Conservation (phyloP, 176 grass and related monocot genomes). For the Aegilops tauschii region DNA sequence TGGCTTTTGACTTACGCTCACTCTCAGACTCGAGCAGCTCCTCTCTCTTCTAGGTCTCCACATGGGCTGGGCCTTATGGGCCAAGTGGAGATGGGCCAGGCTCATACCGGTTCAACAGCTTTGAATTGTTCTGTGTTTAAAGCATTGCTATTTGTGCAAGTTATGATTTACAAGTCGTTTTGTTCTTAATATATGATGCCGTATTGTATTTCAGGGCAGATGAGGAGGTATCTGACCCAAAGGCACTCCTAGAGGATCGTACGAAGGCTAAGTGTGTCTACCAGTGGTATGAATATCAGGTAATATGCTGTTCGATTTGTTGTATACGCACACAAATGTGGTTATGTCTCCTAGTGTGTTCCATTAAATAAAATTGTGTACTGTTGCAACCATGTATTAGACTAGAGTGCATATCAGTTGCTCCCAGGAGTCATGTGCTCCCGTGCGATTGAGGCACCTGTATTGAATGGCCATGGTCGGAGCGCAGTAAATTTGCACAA, state of each 20-base stretch:
- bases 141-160: neutral
- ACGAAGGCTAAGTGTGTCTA: constrained; percentile 77
- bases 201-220: constrained; percentile 59
- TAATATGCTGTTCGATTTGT: constrained; percentile 35
- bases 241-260: constrained; percentile 63
- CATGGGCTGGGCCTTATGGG: too few species aligned
- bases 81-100: too few species aligned
- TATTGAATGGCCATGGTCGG: too few species aligned
- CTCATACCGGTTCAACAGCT: too few species aligned
- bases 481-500: too few species aligned
- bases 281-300: constrained; percentile 68
- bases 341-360: neutral
- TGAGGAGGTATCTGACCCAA: constrained; percentile 74
- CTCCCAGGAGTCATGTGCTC: too few species aligned
- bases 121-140: too few species aligned
- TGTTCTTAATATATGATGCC: neutral
- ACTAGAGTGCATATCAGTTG: neutral
- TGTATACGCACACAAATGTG: neutral
- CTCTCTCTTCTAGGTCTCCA: too few species aligned
- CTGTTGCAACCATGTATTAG: neutral
- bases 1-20: too few species aligned
- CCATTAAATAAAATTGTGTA: neutral
- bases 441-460: too few species aligned
- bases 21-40: too few species aligned
- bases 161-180: neutral